Base-by-base conservation (phyloP, 345 rosid genomes). In the Camelina neglecta region DNA sequence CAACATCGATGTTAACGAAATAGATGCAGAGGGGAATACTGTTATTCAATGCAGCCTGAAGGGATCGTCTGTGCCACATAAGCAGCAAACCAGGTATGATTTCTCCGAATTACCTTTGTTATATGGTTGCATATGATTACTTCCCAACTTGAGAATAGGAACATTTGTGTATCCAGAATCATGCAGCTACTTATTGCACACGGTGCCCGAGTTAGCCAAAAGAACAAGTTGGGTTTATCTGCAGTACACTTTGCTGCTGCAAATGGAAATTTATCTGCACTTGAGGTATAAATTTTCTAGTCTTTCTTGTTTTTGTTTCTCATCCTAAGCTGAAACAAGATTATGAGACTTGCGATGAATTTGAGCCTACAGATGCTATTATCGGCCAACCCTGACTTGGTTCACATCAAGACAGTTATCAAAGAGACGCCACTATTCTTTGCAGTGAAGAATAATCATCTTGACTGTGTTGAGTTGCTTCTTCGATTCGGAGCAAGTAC, bases 351-450 rank as follows among this genome's bases (percentile, higher is more conserved):
- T 67, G 68, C 3, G 23, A 39, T 73, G 48, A 57, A 53, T 33
- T 67, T 79, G 84, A 74, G 23, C 72, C 51, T 55, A 41, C 79
- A 92, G 96, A 71, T 68, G 63, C 87, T 92, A 74, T 55, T 90
- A 24, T 48, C 69, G 58, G 73, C 81, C 78, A 86, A 86, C 60
- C 88, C 87, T 47, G 86, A 82, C 36, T 70, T 85, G 53, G 65
- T 88, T 74, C 72, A 87, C 74, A 70, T 74, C 57, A 88, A 74
- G 74, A 90, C 90, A 16, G 81, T 82, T 81, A 82, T 80, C 76
- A 84, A 81, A 83, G 97, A 92, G 87, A 90, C 97, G 9, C 97
- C 97, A 9, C 69, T 90, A 8, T 88, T 87, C 86, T 90, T 85
- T 62, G 96, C 96, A 1, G 97, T 84, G 72, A 90, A 81, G 84